Evolutionary conservation across 345 rosid genomes (phyloP), one percentile per base, ranked within the genome.

Genomic region (Ricinus communis): DNA sequence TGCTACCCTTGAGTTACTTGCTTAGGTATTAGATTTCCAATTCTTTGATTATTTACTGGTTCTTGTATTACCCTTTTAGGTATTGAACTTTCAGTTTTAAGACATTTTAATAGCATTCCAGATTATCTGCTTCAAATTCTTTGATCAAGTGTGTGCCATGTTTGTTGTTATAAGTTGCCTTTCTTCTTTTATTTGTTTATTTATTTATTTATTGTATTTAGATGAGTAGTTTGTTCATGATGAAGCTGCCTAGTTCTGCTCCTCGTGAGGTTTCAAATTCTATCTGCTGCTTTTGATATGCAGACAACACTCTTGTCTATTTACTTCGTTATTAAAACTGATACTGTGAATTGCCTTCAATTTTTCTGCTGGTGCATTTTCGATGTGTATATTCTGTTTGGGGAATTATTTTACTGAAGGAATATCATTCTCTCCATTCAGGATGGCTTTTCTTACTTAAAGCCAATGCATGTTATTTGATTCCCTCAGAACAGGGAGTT

Each of bases 391-490:
- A 68, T 80, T 69, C 68, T 62, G 24, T 41, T 52, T 5, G 2
- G 1, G 12, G 41, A 30, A 24, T 15, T 40, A 50, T 28, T 16
- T 58, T 75, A 43, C 70, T 77, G 40, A 71, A 40, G 60, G 21
- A 9, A 30, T 54, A 62, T 53, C 21, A 15, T 67, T 66, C 5
- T 64, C n/a, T 66, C 28, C 62, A 30, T 78, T 65, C 88, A 86
- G 86, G 56, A 75, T 76, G 83, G 77, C 56, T 75, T 75, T 63
- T 71, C 54, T 51, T 64, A 57, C 56, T 47, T 65, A 72, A 79
- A 63, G 75, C 69, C 60, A 46, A 65, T 79, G 73, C 74, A 77
- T 84, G 77, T 80, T 73, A 76, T 76, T 76, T 77, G 77, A 75
- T 62, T 66, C 52, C 60, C 46, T 52, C 57, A 31, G 76, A 67